Percentiles rank a stretch among this genome's conserved stretches.
These are phyloP conservation scores for Peniophora sp. DNA, from an alignment of 1,284 basidiomycete genomes.

Conservation along the genomic window DNA sequence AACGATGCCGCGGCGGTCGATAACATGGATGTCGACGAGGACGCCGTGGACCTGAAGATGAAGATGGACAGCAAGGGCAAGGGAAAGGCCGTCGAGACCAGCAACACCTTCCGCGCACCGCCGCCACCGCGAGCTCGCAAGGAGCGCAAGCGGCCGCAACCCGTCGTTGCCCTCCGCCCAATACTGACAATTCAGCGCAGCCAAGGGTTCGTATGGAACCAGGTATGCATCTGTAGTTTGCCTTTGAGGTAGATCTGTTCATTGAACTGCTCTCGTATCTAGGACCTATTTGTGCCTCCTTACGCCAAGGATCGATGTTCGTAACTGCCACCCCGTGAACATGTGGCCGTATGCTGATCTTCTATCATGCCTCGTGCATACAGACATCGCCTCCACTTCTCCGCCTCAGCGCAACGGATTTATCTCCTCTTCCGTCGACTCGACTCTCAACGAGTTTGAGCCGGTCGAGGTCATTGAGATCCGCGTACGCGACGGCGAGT, in stretches of 20 bases:
- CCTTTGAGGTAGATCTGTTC: conserved; percentile 3
- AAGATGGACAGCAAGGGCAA: conserved; percentile 50
- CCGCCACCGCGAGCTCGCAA: neutral
- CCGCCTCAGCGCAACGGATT: conserved; percentile 62
- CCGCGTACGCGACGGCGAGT: conserved; percentile 66
- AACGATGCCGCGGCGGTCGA: conserved; percentile 32
- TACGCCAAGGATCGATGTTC: conserved; percentile 83
- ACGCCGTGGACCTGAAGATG: conserved; percentile 30
- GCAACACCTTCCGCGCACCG: neutral
- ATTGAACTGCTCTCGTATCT: neutral
- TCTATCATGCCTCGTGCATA: conserved; percentile 7
- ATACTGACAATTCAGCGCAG: conserved; percentile 78
- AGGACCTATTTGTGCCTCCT: conserved; percentile 79
- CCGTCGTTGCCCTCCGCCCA: conserved; percentile 57
- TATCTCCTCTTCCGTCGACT: conserved; percentile 59
- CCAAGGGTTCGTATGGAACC: conserved; percentile 85
- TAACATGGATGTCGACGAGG: conserved; percentile 50
- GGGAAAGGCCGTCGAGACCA: conserved; percentile 64
- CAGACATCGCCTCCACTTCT: conserved; percentile 76
- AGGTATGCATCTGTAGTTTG: conserved; percentile 36
- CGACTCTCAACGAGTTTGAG: conserved; percentile 60
- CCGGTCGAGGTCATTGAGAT: conserved; percentile 76
- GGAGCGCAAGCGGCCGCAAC: conserved; percentile 44
- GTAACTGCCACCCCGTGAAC: conserved; percentile 23
- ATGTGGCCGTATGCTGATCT: conserved; percentile 11